These are phyloP conservation scores for Apocynum venetum DNA, from an alignment of 257 asterid species.

Conservation along the genomic window DNA sequence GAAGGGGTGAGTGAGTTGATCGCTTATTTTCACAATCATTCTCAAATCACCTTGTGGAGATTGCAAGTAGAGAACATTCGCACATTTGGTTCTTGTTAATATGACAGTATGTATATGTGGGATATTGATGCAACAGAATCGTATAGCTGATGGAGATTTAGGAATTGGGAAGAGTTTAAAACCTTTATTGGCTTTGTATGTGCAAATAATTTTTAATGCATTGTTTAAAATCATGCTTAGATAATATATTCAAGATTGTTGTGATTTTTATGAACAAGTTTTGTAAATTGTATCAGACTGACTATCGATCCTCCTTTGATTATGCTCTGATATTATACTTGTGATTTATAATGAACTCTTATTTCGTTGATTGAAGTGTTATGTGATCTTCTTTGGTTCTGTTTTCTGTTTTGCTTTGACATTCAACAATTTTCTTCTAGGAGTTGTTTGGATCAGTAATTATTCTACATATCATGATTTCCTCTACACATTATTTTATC, in stretches of 20 bases:
- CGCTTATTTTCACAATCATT: not conserved
- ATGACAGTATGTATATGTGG: not conserved
- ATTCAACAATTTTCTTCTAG: not conserved
- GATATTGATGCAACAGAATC: not conserved
- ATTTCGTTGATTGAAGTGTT: not conserved
- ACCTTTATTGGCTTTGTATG: not conserved
- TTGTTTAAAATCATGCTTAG: not conserved
- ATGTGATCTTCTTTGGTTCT: not conserved
- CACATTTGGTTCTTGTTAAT: not conserved
- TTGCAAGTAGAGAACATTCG: not conserved
- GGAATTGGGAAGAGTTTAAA: not conserved
- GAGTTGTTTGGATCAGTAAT: not conserved
- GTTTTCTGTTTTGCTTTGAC: not conserved
- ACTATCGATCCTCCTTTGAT: not conserved
- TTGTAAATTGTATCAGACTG: not conserved
- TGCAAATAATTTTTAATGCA: not conserved
- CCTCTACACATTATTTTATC: constrained; percentile 17
- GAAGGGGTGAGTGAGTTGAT: not conserved
- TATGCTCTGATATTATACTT: not conserved
- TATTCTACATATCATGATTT: not conserved
- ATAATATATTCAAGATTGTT: not conserved
- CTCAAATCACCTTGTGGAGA: not conserved
- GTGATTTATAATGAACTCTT: not conserved
- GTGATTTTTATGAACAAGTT: not conserved
- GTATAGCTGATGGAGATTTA: not conserved